Base-by-base conservation (phyloP, 257 asterid genomes). In the Verbena officinalis region DNA sequence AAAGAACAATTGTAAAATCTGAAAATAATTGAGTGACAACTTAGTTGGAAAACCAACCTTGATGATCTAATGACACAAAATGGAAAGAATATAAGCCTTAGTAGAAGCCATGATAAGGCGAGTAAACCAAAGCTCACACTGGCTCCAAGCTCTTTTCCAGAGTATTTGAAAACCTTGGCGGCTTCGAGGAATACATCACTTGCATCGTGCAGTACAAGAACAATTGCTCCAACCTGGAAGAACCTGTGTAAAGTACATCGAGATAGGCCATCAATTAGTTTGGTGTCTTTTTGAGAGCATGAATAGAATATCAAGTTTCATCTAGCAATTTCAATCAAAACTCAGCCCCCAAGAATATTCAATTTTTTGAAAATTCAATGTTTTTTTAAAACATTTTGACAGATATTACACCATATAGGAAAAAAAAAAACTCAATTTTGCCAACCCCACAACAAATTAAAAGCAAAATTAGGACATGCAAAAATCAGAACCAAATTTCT, bases 111-210 rank as follows among this genome's bases (percentile, higher is more conserved):
- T 13, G 99, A 83, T 55, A 85, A 3, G 52, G 96, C 96, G 73
- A 90, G 90, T 68, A 82, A 74, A 54, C 95, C 96, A 82, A 94
- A 94, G 75, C 75, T 77, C 6, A 85, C 33, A 16, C 98, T 90
- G 62, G 99, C 98, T 34, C 95, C 94, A 56, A 94, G 66, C 73
- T 94, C 98, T 44, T 77, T 80, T 55, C 80, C 95, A 0, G 96
- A 86, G 80, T 94, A 94, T 75, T 94, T 94, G 45, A 90, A 88
- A 39, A 94, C 83, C 83, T 94, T 94, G 55, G 96, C 99, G 71
- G 84, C 96, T 84, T 94, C 98, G 16, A 93, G 81, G 74, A 93
- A 89, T 64, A 93, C 81, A 65, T 93, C 98, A 68, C 98, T 92
- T 56, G 89, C 98, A 78, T 92, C 97, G 74, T 92, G 99, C 70